These are phyloP conservation scores for Cylindrotheca closterium DNA, from an alignment of 108 stramenopile genomes.

Conservation along the genomic window DNA sequence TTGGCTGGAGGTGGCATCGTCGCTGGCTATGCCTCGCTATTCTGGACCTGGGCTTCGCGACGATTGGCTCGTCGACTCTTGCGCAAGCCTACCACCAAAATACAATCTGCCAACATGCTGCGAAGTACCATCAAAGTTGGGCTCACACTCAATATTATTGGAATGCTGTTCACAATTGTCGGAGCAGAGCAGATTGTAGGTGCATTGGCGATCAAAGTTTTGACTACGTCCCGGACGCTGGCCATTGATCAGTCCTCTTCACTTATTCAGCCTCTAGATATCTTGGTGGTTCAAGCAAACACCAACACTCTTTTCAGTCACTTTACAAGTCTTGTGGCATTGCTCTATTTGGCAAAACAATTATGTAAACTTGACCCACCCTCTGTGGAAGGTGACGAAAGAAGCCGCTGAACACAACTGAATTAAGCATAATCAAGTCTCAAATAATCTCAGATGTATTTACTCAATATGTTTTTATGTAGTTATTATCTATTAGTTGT, in stretches of 20 bases:
- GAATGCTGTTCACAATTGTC: conserved; percentile 78
- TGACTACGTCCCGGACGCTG: conserved; percentile 48
- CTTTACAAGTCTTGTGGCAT: conserved; percentile 74
- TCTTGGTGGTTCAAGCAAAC: conserved; percentile 92
- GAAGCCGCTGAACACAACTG: conserved; percentile 1
- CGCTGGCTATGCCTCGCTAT: conserved; percentile 47
- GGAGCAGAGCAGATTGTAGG: conserved; percentile 92
- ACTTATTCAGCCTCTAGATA: conserved; percentile 81
- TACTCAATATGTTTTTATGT: too few species aligned
- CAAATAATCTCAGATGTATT: too few species aligned
- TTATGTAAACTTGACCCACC: conserved; percentile 70
- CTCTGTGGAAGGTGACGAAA: conserved; percentile 51
- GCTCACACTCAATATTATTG: conserved; percentile 71
- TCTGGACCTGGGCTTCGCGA: conserved; percentile 85
- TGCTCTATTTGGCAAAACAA: conserved; percentile 62
- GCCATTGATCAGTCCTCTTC: conserved; percentile 4
- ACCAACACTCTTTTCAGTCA: conserved; percentile 90
- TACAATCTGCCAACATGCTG: conserved; percentile 69
- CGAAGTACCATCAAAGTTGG: conserved; percentile 74
- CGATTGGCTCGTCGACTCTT: conserved; percentile 65
- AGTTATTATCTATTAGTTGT: too few species aligned
- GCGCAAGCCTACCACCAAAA: conserved; percentile 35
- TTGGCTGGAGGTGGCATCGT: conserved; percentile 64
- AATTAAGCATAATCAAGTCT: neutral
- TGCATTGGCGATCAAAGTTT: conserved; percentile 79